Evolutionary conservation across 1,284 basidiomycete genomes (phyloP).

Genomic region (Cryptococcus sp.): DNA sequence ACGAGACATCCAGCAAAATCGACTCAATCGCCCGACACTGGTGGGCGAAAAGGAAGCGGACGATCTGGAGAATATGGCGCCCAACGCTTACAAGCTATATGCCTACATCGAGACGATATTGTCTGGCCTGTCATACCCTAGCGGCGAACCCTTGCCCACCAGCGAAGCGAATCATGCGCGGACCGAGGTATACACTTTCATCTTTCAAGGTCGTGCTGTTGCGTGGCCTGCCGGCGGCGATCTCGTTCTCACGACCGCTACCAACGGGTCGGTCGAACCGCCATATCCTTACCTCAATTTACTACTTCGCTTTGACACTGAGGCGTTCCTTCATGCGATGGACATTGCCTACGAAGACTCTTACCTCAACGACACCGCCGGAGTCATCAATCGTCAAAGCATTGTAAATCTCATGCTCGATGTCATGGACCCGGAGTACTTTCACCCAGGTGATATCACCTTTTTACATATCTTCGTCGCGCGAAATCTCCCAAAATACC

Average conservation of each 20-base stretch:
- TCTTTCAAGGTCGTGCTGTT: slow-evolving; percentile 79
- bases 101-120: slow-evolving; percentile 84
- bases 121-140: slow-evolving; percentile 85
- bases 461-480: slow-evolving; percentile 95
- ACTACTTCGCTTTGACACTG: slow-evolving; percentile 85
- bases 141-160: slow-evolving; percentile 67
- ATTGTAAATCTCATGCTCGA: slow-evolving; percentile 86
- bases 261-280: slow-evolving; percentile 57
- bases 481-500: slow-evolving; percentile 94
- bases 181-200: slow-evolving; percentile 70
- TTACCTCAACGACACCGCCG: slow-evolving; percentile 77
- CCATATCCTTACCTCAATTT: slow-evolving; percentile 87
- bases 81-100: slow-evolving; percentile 89
- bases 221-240: slow-evolving; percentile 75
- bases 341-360: slow-evolving; percentile 94
- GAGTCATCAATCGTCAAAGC: slow-evolving; percentile 67
- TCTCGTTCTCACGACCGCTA: slow-evolving; percentile 48
- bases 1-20: slow-evolving; percentile 63
- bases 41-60: slow-evolving; percentile 41
- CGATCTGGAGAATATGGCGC: slow-evolving; percentile 62
- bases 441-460: slow-evolving; percentile 67
- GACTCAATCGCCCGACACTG: slow-evolving; percentile 46
- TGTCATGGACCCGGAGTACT: slow-evolving; percentile 55
- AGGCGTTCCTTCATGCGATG: slow-evolving; percentile 89
- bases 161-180: slow-evolving; percentile 69